phyloP scores from a whole-genome alignment of 148 eudicot genomes.

The Fagopyrum homotropicum region DNA sequence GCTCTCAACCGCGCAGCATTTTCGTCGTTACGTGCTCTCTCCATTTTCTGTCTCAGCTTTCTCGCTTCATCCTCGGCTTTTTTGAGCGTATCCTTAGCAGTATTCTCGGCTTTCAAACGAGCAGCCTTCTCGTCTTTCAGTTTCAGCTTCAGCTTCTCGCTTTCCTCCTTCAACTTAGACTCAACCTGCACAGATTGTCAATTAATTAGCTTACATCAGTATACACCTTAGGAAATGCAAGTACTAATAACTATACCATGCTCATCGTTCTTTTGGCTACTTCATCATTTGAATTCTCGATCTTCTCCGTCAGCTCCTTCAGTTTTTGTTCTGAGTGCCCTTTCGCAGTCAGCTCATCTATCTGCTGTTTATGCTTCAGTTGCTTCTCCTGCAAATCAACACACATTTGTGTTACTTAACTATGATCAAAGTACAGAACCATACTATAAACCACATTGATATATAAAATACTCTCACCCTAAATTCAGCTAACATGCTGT shows the following conservation, averaged over 20 bases:
- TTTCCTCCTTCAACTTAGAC: slow-evolving; percentile 50
- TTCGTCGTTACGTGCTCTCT: no score
- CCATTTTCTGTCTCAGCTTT: no score
- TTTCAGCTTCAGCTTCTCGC: slow-evolving; percentile 50
- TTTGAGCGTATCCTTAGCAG: slow-evolving; percentile 38
- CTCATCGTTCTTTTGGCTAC: slow-evolving; percentile 60
- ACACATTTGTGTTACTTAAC: not conserved
- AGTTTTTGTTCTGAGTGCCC: slow-evolving; percentile 42
- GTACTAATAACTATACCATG: not conserved
- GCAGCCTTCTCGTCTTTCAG: slow-evolving; percentile 72
- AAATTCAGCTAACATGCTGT: slow-evolving; percentile 43
- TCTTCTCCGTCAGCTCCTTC: slow-evolving; percentile 43
- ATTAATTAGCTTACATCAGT: no score
- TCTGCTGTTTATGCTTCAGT: slow-evolving; percentile 39
- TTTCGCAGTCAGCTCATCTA: slow-evolving; percentile 26
- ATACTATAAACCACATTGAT: no score
- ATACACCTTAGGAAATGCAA: no score
- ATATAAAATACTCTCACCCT: not conserved
- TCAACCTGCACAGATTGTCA: slow-evolving; percentile 42
- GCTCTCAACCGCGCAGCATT: no score
- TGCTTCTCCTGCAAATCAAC: slow-evolving; percentile 43
- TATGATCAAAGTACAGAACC: no score
- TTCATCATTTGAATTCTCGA: slow-evolving; percentile 53
- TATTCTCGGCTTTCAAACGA: slow-evolving; percentile 50
- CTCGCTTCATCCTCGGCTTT: slow-evolving; percentile 20